Evolutionary conservation across 352 stramenopile species (phyloP).

Genomic region (Phytophthora citricola): DNA sequence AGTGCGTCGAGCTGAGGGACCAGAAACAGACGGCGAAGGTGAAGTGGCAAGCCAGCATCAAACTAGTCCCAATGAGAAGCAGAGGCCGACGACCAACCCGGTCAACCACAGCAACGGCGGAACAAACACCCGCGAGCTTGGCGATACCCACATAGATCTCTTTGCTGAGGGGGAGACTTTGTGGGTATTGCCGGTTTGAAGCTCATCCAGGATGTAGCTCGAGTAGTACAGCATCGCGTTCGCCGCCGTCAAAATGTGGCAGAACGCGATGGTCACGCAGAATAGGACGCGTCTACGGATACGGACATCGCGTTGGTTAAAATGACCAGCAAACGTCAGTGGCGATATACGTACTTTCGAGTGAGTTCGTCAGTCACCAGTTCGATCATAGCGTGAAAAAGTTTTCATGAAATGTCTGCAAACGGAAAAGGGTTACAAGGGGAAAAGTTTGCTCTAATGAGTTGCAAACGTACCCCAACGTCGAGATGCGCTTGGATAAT

Average conservation of each 20-base stretch:
- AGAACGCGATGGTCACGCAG: slow-evolving; percentile 64
- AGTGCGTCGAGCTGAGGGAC: slow-evolving; percentile 33
- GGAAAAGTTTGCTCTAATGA: neutral
- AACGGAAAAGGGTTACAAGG: neutral
- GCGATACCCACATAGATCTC: slow-evolving; percentile 70
- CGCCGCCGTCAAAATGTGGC: slow-evolving; percentile 67
- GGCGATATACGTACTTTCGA: slow-evolving; percentile 37
- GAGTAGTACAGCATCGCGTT: slow-evolving; percentile 88
- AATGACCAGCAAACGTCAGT: neutral
- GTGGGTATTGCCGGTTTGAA: slow-evolving; percentile 30
- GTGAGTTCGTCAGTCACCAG: slow-evolving; percentile 45
- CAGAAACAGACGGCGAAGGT: slow-evolving; percentile 65
- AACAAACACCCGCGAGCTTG: slow-evolving; percentile 71
- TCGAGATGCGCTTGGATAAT: slow-evolving; percentile 38
- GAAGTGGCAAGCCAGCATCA: slow-evolving; percentile 63
- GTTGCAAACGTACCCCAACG: slow-evolving; percentile 21
- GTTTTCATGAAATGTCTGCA: slow-evolving; percentile 44
- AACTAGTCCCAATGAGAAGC: slow-evolving; percentile 57
- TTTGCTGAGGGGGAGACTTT: slow-evolving; percentile 45
- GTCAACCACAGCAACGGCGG: slow-evolving; percentile 58
- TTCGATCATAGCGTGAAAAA: slow-evolving; percentile 42
- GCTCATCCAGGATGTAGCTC: slow-evolving; percentile 68
- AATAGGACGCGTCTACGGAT: slow-evolving; percentile 54
- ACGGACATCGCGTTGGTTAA: slow-evolving; percentile 2
- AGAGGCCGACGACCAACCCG: slow-evolving; percentile 65